Conservation (phyloP, 2,329 filamentous ascomycete genomes). For the Arthrinium phaeospermum region DNA sequence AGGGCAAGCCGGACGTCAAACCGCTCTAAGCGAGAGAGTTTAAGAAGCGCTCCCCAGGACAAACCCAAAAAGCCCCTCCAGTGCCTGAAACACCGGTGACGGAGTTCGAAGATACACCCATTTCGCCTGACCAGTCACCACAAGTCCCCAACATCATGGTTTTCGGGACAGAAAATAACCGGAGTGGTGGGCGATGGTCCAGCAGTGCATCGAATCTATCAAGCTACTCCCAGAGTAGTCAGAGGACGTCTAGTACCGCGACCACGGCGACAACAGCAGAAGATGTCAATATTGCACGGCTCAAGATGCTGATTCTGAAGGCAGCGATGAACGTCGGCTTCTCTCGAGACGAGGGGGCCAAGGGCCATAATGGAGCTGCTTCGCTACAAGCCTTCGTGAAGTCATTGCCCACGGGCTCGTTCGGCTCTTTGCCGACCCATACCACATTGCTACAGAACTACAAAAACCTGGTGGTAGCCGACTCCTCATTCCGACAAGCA, state of each 20-base stretch:
- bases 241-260: constrained; percentile 71
- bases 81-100: constrained; percentile 92
- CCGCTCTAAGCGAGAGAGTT: constrained; percentile 60
- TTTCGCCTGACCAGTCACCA: constrained; percentile 77
- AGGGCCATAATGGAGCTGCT: constrained; percentile 51
- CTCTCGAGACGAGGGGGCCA: constrained; percentile 61
- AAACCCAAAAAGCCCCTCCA: constrained; percentile 53
- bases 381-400: constrained; percentile 79
- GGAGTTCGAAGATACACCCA: constrained; percentile 89
- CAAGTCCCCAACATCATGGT: constrained; percentile 88
- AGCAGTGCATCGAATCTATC: constrained; percentile 81
- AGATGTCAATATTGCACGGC: constrained; percentile 76
- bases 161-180: constrained; percentile 67
- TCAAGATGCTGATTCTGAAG: constrained; percentile 82
- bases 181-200: constrained; percentile 69
- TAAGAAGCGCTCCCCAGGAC: constrained; percentile 56
- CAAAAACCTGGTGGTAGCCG: constrained; percentile 77
- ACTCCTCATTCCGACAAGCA: constrained; percentile 67
- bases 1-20: constrained; percentile 57
- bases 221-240: constrained; percentile 75
- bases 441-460: constrained; percentile 76
- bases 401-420: constrained; percentile 75
- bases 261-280: constrained; percentile 73
- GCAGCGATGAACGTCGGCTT: constrained; percentile 87
- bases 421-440: constrained; percentile 76